These are phyloP conservation scores for Ettlia oleoabundans DNA, from an alignment of 139 green algal genomes.

Conservation along the genomic window DNA sequence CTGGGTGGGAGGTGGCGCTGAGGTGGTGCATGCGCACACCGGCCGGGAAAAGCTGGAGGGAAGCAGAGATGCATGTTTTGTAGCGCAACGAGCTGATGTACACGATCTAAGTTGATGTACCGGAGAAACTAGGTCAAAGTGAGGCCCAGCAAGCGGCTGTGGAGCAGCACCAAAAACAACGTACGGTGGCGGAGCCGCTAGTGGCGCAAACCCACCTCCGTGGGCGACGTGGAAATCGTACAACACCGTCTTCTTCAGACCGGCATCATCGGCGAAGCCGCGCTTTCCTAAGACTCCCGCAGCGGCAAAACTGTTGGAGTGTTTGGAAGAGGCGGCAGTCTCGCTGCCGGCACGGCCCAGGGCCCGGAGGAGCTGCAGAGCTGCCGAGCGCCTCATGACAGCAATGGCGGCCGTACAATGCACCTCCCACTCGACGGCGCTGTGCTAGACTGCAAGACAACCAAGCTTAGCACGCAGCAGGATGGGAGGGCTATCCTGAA, in stretches of 20 bases:
- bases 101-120: too few species aligned
- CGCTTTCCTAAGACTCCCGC: constrained; percentile 17
- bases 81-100: too few species aligned
- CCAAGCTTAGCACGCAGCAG: too few species aligned
- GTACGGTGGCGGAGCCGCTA: neutral
- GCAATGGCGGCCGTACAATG: neutral
- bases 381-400: constrained; percentile 1
- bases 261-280: constrained; percentile 66
- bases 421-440: neutral
- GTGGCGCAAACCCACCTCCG: constrained; percentile 73
- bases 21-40: too few species aligned
- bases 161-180: neutral
- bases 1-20: too few species aligned
- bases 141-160: too few species aligned
- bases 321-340: neutral
- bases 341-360: neutral
- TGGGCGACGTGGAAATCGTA: constrained; percentile 90
- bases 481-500: too few species aligned
- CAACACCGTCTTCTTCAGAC: constrained; percentile 88
- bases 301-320: neutral
- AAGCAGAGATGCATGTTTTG: too few species aligned
- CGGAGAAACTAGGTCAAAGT: too few species aligned
- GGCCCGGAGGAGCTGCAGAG: neutral
- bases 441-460: neutral
- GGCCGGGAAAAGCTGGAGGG: neutral